Conservation (phyloP, 2,329 filamentous ascomycete species). For the Phaeomoniella chlamydospora region DNA sequence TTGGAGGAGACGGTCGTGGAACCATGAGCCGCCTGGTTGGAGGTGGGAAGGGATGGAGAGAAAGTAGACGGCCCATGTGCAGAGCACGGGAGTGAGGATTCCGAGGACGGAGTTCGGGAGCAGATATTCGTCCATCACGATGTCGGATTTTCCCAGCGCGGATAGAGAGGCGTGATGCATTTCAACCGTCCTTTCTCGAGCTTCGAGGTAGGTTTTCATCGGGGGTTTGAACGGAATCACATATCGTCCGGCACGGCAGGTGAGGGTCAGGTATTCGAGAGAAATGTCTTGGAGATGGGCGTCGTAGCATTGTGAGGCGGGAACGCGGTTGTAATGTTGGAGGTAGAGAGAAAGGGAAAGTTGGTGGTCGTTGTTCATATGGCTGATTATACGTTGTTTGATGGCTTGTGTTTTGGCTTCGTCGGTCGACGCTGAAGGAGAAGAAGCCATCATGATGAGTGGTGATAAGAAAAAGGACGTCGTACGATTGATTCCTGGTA, state of each 20-base stretch:
- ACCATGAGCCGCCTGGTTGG: background rate
- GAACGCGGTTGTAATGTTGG: slow-evolving; percentile 52
- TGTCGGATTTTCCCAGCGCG: slow-evolving; percentile 45
- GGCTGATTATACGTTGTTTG: slow-evolving; percentile 52
- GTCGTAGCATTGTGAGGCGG: slow-evolving; percentile 37
- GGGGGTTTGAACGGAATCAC: slow-evolving; percentile 55
- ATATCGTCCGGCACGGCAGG: slow-evolving; percentile 29
- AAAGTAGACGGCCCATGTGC: background rate
- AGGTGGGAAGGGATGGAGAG: background rate
- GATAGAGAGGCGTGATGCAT: slow-evolving; percentile 51
- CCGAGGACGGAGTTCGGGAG: slow-evolving; percentile 18
- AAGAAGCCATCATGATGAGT: too few species aligned
- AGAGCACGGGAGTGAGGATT: background rate
- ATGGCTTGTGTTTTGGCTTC: slow-evolving; percentile 21
- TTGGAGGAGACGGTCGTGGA: background rate
- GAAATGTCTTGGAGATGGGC: slow-evolving; percentile 53
- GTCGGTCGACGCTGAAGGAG: slow-evolving; percentile 1
- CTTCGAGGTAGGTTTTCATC: slow-evolving; percentile 52
- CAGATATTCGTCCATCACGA: slow-evolving; percentile 37
- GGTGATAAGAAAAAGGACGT: too few species aligned
- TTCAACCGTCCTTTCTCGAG: slow-evolving; percentile 54
- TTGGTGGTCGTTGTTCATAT: slow-evolving; percentile 79
- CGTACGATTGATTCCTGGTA: too few species aligned
- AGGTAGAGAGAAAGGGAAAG: slow-evolving; percentile 64
- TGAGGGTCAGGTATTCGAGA: slow-evolving; percentile 48